Evolutionary conservation across 2,329 filamentous ascomycete genomes (phyloP).

Genomic region (Aureobasidium namibiae): DNA sequence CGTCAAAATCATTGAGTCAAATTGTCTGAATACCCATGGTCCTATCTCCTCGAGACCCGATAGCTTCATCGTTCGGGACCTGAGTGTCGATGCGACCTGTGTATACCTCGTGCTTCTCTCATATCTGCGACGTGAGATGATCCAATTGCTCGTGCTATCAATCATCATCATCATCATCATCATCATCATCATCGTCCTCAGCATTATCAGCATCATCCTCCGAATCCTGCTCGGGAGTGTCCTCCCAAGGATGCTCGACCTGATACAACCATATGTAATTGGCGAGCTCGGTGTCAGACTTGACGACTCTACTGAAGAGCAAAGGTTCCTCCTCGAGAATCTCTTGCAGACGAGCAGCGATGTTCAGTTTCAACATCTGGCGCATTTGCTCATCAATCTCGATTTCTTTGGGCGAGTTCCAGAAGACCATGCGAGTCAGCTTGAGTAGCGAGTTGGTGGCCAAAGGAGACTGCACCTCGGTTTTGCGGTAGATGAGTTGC

Average conservation of each 20-base stretch:
- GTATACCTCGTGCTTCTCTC: background rate
- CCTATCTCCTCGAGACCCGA: background rate
- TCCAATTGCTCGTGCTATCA: background rate
- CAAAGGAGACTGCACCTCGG: background rate
- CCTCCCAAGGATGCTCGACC: background rate
- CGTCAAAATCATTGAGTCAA: background rate
- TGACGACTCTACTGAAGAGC: background rate
- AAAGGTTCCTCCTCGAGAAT: background rate
- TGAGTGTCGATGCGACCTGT: background rate
- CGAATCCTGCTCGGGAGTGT: background rate
- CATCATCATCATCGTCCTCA: background rate
- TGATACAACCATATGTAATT: background rate
- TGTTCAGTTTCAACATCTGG: background rate
- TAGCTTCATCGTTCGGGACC: background rate
- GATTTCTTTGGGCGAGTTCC: background rate
- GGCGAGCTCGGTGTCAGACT: background rate
- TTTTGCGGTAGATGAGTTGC: constrained; percentile 9
- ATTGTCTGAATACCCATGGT: background rate
- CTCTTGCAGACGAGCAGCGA: background rate
- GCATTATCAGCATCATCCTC: background rate
- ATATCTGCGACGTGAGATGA: background rate
- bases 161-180: background rate
- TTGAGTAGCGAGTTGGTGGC: background rate
- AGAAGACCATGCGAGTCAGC: background rate
- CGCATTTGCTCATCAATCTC: constrained; percentile 6